These are phyloP conservation scores for Tulasnella sp. DNA, from an alignment of 768 basidiomycete species.

Conservation along the genomic window DNA sequence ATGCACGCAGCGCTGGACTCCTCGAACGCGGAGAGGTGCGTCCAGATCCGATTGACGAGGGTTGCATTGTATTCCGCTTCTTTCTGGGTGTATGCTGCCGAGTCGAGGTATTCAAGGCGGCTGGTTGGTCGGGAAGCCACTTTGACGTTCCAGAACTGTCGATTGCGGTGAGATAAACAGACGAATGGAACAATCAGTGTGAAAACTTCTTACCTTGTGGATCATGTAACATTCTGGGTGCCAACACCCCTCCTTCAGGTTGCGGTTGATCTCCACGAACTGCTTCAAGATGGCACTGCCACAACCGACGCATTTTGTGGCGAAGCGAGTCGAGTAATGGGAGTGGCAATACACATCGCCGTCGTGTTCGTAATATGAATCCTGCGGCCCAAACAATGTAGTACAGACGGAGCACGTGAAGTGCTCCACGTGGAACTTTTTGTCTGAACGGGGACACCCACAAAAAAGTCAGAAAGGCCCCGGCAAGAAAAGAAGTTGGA, in stretches of 20 bases:
- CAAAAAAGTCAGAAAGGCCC: no score
- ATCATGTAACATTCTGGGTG: constrained; percentile 99
- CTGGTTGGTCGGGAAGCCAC: constrained; percentile 39
- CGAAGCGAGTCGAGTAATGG: constrained; percentile 98
- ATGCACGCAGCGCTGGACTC: constrained; percentile 63
- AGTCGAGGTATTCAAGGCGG: constrained; percentile 35
- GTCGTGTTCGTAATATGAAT: constrained; percentile 98
- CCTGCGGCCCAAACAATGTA: constrained; percentile 86
- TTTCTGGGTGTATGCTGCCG: constrained; percentile 64
- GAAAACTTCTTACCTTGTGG: constrained; percentile 73
- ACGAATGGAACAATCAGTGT: no score
- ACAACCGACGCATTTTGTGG: constrained; percentile 98
- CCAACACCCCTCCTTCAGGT: constrained; percentile 98
- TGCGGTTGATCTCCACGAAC: constrained; percentile 99
- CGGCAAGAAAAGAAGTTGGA: constrained; percentile 8
- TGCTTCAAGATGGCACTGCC: constrained; percentile 97
- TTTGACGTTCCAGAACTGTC: no score
- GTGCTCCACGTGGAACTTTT: constrained; percentile 99
- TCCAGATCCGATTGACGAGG: no score
- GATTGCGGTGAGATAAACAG: no score
- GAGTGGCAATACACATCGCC: constrained; percentile 98
- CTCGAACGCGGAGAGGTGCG: no score
- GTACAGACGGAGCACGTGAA: constrained; percentile 70
- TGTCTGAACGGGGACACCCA: constrained; percentile 56
- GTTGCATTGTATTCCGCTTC: constrained; percentile 78